A percentile compares a stretch with the other conserved stretches of the same genome.
phyloP scores from a whole-genome alignment of 495 filamentous ascomycete species.

The Xeromyces bisporus region DNA sequence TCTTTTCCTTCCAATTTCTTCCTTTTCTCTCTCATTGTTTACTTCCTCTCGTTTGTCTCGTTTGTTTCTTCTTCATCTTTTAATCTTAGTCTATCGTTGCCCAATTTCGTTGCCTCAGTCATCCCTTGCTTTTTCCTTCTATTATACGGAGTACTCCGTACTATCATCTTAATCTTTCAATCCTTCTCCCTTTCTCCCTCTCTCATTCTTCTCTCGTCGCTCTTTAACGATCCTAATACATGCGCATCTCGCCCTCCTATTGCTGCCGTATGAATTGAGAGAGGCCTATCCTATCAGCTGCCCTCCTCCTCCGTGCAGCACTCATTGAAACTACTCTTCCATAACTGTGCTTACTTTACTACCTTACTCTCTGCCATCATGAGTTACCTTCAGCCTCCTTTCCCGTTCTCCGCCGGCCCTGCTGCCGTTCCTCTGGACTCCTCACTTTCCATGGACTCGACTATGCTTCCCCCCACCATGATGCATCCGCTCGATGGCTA shows the following conservation, averaged over 20 bases:
- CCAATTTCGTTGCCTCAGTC: no score
- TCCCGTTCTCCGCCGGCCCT: constrained; percentile 21
- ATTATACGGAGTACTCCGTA: no score
- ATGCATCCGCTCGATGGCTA: constrained; percentile 29
- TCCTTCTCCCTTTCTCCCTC: constrained; percentile 2
- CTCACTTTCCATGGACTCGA: constrained; percentile 21
- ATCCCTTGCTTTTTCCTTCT: no score
- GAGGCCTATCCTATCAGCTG: no score
- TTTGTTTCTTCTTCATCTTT: constrained; percentile 7
- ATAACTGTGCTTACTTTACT: no score
- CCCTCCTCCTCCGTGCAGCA: constrained; percentile 2
- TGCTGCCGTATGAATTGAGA: no score
- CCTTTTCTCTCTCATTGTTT: constrained; percentile 4
- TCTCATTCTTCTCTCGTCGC: constrained; percentile 1
- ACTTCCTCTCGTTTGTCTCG: constrained; percentile 8
- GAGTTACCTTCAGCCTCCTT: constrained; percentile 31
- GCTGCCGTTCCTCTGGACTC: constrained; percentile 26
- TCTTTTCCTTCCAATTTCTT: constrained; percentile 2
- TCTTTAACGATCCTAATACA: no score
- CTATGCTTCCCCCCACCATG: constrained; percentile 27
- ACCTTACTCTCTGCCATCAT: constrained; percentile 11
- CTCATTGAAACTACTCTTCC: constrained; percentile 2
- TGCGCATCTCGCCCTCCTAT: no score
- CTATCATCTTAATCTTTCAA: constrained; percentile 7
- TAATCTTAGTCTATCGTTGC: no score